A percentile compares a stretch with the other conserved stretches of the same genome.
These are phyloP conservation scores for Austroboletus festivus DNA, from an alignment of 768 basidiomycete genomes.

Conservation along the genomic window DNA sequence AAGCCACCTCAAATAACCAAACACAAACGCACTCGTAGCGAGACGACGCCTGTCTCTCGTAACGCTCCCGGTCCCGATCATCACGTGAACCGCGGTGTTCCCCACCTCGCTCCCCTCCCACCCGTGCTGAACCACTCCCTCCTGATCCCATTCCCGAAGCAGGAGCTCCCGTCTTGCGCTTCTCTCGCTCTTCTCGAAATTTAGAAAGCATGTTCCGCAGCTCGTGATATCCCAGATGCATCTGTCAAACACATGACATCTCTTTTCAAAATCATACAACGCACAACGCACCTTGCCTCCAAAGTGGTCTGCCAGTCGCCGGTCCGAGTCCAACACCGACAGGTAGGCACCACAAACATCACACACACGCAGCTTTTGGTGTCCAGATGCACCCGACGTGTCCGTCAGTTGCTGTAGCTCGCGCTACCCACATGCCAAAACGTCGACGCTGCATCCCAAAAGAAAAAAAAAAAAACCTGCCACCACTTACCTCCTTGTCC, in stretches of 20 bases:
- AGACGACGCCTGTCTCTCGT: slow-evolving; percentile 64
- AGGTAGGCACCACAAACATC: slow-evolving; percentile 99
- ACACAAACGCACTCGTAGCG: slow-evolving; percentile 66
- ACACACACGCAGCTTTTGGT: slow-evolving; percentile 99
- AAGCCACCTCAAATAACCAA: slow-evolving; percentile 19
- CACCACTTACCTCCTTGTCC: slow-evolving; percentile 78
- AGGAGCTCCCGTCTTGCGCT: slow-evolving; percentile 61
- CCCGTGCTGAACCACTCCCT: slow-evolving; percentile 38
- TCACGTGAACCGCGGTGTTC: slow-evolving; percentile 62
- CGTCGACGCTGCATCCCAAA: slow-evolving; percentile 7
- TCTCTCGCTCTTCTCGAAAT: slow-evolving; percentile 89
- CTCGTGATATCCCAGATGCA: slow-evolving; percentile 99
- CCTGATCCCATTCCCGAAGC: slow-evolving; percentile 36
- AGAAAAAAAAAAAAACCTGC: slow-evolving; percentile 6
- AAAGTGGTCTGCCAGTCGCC: slow-evolving; percentile 98
- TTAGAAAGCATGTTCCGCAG: slow-evolving; percentile 89
- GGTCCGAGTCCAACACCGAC: slow-evolving; percentile 95
- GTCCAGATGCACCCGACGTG: slow-evolving; percentile 98
- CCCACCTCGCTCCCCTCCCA: slow-evolving; percentile 42
- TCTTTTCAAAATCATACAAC: slow-evolving; percentile 23
- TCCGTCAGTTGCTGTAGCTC: slow-evolving; percentile 96
- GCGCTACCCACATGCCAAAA: slow-evolving; percentile 45
- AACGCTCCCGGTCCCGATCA: slow-evolving; percentile 65
- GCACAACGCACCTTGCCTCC: slow-evolving; percentile 83
- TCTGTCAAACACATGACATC: slow-evolving; percentile 51